Evolutionary conservation across 768 basidiomycete genomes (phyloP), one percentile per base, ranked within the genome.

Genomic region (Russula brevipes): DNA sequence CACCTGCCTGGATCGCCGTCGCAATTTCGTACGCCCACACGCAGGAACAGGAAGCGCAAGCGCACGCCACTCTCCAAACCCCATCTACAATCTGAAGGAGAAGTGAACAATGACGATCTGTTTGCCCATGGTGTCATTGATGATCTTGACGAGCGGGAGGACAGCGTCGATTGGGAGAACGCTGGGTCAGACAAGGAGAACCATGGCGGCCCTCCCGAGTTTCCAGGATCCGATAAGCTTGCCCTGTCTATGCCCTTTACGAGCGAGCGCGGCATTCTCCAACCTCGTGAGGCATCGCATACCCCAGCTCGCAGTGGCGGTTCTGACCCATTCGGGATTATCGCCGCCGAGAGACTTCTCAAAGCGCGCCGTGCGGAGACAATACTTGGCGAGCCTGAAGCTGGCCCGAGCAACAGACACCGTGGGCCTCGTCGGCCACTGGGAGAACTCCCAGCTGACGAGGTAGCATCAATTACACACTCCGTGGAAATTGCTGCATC

Each of bases 181-280:
- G 55, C 52, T 5, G 66, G 61, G 1, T 68, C 67, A 30, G 67
- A 68, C 41, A 68, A 68, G 47, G 67, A 68, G 61, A 68, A 68
- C n/a, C 35, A 33, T 30, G 39, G 47, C 6, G 54, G 31, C 14
- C 30, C 30, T 8, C 24, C 4, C 6, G 49, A 19, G 16, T 41
- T 63, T 41, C 54, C 16, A 30, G 63, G 39, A 33, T 66, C 65
- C 11, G 65, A 50, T 17, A 57, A 65, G 14, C 36, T 45, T 9
- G 30, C 49, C 17, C n/a, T 9, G 4, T 58, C 54, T 42, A 57
- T 56, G 47, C 60, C 57, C 30, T 11, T 59, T 39, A 30, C 33
- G 38, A 59, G 39, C 19, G 61, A 68, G 19, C 67, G 65, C 30
- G 67, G 67, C 17, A 67, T 68, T 42, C 66, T 68, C 14, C 67